Evolutionary conservation across 2,329 filamentous ascomycete genomes (phyloP), one percentile per base, ranked within the genome.

Genomic region (Remersonia thermophila): DNA sequence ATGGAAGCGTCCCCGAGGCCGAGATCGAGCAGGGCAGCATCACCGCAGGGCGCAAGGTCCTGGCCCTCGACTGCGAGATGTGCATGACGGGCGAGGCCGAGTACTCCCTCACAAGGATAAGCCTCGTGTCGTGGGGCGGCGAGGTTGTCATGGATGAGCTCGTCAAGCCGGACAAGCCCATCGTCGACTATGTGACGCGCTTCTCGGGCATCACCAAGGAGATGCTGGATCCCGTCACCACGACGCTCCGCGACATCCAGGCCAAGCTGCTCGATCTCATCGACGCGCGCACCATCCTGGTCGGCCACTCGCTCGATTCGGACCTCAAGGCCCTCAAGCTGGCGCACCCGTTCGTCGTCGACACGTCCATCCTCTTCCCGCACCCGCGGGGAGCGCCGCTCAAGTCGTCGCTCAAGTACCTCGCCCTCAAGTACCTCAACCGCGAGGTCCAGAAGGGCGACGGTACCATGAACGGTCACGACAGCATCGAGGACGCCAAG

Each of bases 31-130:
- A 78, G 47, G 89, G 86, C 37, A 89, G 85, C 56, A 63, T 94
- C 39, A 93, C 85, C 0, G 83, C 76, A 20, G 91, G 87, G 26
- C 75, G 85, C 43, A 71, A 80, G 27, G 64, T 95, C 9, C 64
- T 93, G 33, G 80, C 85, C 1, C 66, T 98, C 37, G 91, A 98
- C 55, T 98, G 91, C 59, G 91, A 98, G 59, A 98, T 98, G 91
- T 94, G 87, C 55, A 78, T 85, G 61, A 93, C 86, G 2, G 82
- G 79, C 41, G 76, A 80, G 42, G 77, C 77, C 32, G 73, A 83
- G 46, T 84, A 81, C 44, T 84, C 87, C 26, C 74, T 98, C 30
- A 93, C 91, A 2, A 77, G 91, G 38, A 80, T 96, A 54, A 95
- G 86, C 54, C 58, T 96, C 27, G 65, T 98, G 7, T 66, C 77